Conservation (phyloP, 179 eudicot genomes). For the Actinidia arguta region DNA sequence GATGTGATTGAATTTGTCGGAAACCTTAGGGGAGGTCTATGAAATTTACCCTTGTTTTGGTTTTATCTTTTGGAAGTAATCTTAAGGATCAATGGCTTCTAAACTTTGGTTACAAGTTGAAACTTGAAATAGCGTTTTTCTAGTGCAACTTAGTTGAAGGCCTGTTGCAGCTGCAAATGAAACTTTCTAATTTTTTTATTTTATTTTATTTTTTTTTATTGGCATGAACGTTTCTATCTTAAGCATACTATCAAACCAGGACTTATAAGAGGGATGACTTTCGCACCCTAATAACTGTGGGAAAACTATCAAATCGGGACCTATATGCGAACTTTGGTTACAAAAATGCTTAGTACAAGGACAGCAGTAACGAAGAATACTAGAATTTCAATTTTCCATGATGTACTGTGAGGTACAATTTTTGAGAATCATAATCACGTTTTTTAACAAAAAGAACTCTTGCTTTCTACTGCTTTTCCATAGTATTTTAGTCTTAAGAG, state of each 20-base stretch:
- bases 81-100: conserved; percentile 9
- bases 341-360: neutral
- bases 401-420: neutral
- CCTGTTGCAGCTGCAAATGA: neutral
- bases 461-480: neutral
- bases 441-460: neutral
- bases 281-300: neutral
- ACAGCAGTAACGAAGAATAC: neutral
- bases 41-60: too few relatives aligned
- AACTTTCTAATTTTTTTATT: neutral
- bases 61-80: too few relatives aligned
- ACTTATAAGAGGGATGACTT: neutral
- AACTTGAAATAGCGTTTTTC: neutral
- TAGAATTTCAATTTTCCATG: neutral
- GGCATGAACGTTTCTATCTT: too few relatives aligned
- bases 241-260: too few relatives aligned
- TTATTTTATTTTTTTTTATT: too few relatives aligned
- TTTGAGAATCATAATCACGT: too few relatives aligned
- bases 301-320: neutral
- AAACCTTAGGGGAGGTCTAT: too few relatives aligned
- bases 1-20: too few relatives aligned
- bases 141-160: neutral
- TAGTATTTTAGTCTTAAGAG: neutral
- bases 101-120: neutral
- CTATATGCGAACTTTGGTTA: too few relatives aligned